Conservation (phyloP, 345 rosid species). For the Syzygium aqueum region DNA sequence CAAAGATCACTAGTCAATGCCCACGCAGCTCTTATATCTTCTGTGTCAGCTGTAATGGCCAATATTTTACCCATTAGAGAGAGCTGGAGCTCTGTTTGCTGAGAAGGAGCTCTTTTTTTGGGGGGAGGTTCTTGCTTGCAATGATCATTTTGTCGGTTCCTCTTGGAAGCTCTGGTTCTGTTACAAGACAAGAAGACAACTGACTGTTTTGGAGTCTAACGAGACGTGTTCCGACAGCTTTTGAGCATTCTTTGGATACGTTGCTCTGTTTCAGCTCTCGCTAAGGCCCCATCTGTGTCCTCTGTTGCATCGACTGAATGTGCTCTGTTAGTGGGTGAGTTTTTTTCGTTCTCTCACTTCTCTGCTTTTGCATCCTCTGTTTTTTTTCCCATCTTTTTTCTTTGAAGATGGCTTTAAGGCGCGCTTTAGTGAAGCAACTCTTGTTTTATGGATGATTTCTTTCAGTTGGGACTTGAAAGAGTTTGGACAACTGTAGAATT, state of each 20-base stretch:
- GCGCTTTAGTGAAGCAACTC: background rate
- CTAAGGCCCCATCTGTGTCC: background rate
- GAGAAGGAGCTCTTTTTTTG: background rate
- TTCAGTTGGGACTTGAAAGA: slow-evolving; percentile 41
- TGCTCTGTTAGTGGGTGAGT: background rate
- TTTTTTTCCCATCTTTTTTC: background rate
- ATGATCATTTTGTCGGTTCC: background rate
- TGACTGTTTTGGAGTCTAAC: background rate
- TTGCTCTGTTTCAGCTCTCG: background rate
- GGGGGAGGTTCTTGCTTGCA: background rate
- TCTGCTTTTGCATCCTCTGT: background rate
- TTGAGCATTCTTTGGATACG: background rate
- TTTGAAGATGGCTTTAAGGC: background rate
- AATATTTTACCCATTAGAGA: background rate
- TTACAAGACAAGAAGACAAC: background rate
- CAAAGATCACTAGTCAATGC: background rate
- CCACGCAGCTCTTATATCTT: background rate
- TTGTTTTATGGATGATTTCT: slow-evolving; percentile 4
- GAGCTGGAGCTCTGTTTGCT: background rate
- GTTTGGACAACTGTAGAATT: slow-evolving; percentile 22
- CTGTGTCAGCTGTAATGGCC: background rate
- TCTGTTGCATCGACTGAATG: background rate
- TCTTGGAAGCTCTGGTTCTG: background rate
- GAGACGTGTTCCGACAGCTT: background rate
- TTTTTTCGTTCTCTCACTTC: background rate